Percentiles rank a stretch among this genome's conserved stretches.
Conservation (phyloP, 805 yeast species). For the Ogataea salicorniae region DNA sequence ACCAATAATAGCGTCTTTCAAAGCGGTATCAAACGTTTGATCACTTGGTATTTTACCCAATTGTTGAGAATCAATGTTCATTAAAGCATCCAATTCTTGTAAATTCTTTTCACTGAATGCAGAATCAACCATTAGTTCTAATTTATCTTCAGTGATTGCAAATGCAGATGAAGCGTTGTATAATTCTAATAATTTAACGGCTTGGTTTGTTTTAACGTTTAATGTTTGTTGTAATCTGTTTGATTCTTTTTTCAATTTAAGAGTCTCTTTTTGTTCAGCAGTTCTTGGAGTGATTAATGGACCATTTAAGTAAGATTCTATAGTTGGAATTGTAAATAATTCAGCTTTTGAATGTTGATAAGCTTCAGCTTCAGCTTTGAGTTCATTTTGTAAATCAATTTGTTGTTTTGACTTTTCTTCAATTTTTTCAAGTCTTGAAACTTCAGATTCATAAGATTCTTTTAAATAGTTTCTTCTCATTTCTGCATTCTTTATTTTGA, state of each 20-base stretch:
- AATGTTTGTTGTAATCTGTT: conserved; percentile 59
- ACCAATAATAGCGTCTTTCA: conserved; percentile 28
- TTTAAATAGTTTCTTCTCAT: conserved; percentile 68
- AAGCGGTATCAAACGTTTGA: conserved; percentile 20
- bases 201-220: conserved; percentile 45
- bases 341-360: conserved; percentile 48
- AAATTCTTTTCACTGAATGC: conserved; percentile 43
- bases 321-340: conserved; percentile 71
- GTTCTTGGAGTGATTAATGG: conserved; percentile 73
- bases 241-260: conserved; percentile 56
- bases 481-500: conserved; percentile 49
- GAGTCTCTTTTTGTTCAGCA: conserved; percentile 54
- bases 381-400: conserved; percentile 22
- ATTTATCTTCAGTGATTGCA: conserved; percentile 67
- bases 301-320: conserved; percentile 59
- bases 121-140: conserved; percentile 50
- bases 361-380: conserved; percentile 29
- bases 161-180: conserved; percentile 66
- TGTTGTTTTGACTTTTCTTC: conserved; percentile 20
- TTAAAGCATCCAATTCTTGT: conserved; percentile 18
- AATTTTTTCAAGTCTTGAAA: conserved; percentile 32
- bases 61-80: conserved; percentile 16
- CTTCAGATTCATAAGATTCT: conserved; percentile 46
- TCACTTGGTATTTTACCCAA: conserved; percentile 19
- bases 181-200: conserved; percentile 57